Evolutionary conservation across 2,329 filamentous ascomycete species (phyloP).

Genomic region (Neocucurbitaria cava): DNA sequence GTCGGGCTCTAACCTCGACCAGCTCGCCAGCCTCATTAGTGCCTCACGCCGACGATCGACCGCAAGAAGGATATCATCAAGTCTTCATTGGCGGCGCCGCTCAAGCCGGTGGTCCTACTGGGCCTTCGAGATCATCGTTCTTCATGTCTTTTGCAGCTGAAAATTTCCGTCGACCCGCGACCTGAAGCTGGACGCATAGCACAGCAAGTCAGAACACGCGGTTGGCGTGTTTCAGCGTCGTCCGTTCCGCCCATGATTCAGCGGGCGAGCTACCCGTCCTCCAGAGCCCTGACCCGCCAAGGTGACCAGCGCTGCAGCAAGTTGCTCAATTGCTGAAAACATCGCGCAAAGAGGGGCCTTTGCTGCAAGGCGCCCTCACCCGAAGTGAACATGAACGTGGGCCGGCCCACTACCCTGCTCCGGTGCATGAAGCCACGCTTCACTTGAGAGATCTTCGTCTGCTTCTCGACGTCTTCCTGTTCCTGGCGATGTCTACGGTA

Average conservation of each 20-base stretch:
- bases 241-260: constrained; percentile 13
- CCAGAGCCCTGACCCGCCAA: constrained; percentile 13
- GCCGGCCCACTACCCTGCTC: constrained; percentile 6
- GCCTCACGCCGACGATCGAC: not conserved
- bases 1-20: not conserved
- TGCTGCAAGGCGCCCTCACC: constrained; percentile 6
- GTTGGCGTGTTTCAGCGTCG: constrained; percentile 31
- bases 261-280: constrained; percentile 20
- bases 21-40: not conserved
- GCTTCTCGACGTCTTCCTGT: constrained; percentile 1
- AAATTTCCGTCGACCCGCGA: not conserved
- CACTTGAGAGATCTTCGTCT: not conserved
- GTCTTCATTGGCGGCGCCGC: not conserved
- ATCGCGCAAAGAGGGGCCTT: constrained; percentile 6
- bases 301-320: constrained; percentile 20
- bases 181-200: not conserved
- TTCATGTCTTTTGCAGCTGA: not conserved
- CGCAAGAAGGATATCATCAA: not conserved
- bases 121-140: not conserved
- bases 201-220: not conserved
- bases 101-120: not conserved
- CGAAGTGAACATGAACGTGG: constrained; percentile 2
- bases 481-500: not conserved
- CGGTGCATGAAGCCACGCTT: constrained; percentile 3
- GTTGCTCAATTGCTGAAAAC: constrained; percentile 1